phyloP scores from a whole-genome alignment of 805 yeast genomes.

The Candida mattraensis region DNA sequence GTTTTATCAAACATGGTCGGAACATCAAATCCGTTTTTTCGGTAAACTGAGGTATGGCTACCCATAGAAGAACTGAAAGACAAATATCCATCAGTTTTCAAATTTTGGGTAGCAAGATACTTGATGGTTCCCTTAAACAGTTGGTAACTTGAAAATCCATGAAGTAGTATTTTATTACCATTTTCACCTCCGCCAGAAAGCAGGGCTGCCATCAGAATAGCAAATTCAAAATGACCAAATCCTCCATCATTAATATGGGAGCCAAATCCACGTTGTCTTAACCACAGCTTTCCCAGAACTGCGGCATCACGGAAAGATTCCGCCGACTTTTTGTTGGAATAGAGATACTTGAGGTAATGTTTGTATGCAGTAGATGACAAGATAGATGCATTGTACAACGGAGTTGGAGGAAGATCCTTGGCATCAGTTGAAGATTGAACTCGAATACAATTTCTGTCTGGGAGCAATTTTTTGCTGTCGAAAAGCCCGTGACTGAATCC shows the following conservation, averaged over 20 bases:
- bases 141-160: conserved; percentile 92
- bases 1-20: conserved; percentile 78
- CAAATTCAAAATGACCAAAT: conserved; percentile 91
- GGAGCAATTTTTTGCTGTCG: conserved; percentile 71
- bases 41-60: conserved; percentile 45
- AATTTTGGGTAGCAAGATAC: conserved; percentile 78
- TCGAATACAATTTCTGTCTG: conserved; percentile 80
- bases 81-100: conserved; percentile 60
- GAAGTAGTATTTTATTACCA: conserved; percentile 74
- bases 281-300: conserved; percentile 84
- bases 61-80: conserved; percentile 62
- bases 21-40: conserved; percentile 60
- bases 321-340: conserved; percentile 71
- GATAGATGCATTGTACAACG: conserved; percentile 81
- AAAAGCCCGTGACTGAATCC: conserved; percentile 73
- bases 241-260: conserved; percentile 67
- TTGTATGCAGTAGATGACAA: conserved; percentile 67
- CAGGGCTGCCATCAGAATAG: conserved; percentile 74
- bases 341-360: conserved; percentile 70
- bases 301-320: conserved; percentile 87
- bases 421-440: conserved; percentile 51
- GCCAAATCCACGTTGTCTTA: conserved; percentile 79
- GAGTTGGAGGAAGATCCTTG: conserved; percentile 67
- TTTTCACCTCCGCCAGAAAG: conserved; percentile 78
- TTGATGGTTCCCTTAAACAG: conserved; percentile 85